phyloP scores from a whole-genome alignment of 495 filamentous ascomycete species.

The Penicillium coffeae region DNA sequence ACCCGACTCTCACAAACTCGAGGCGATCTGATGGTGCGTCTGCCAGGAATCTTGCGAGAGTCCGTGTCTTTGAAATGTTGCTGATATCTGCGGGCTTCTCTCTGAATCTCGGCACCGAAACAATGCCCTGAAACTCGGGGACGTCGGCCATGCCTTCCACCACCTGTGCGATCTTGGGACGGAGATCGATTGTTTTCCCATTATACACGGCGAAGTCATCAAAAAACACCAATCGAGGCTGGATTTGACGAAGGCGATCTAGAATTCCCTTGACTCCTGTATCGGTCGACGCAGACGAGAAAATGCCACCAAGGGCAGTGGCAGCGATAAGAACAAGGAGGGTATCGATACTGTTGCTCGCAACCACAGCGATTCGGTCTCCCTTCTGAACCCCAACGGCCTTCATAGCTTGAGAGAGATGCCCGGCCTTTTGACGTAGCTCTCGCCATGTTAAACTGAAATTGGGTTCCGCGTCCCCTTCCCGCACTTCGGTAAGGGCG shows the following conservation, averaged over 20 bases:
- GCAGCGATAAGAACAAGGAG: conserved; percentile 60
- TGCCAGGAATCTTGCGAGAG: conserved; percentile 49
- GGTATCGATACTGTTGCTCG: conserved; percentile 67
- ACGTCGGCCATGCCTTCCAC: conserved; percentile 55
- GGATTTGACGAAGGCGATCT: conserved; percentile 66
- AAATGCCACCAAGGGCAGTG: conserved; percentile 62
- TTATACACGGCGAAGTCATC: conserved; percentile 77
- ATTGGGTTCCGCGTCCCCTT: background rate
- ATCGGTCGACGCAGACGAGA: conserved; percentile 68
- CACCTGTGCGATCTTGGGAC: conserved; percentile 64
- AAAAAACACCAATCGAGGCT: conserved; percentile 69
- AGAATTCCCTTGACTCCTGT: conserved; percentile 73
- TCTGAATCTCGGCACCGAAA: conserved; percentile 62
- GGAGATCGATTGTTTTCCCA: conserved; percentile 66
- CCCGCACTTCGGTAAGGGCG: background rate
- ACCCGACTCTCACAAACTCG: conserved; percentile 51
- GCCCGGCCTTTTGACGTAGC: background rate
- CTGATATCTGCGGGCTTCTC: conserved; percentile 52
- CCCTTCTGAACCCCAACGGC: conserved; percentile 59
- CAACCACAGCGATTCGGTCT: conserved; percentile 71
- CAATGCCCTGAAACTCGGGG: conserved; percentile 56
- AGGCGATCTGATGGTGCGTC: conserved; percentile 40
- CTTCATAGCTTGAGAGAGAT: conserved; percentile 45
- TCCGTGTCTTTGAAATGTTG: conserved; percentile 49
- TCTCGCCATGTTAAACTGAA: background rate